Evolutionary conservation across 805 yeast genomes (phyloP).

Genomic region (Grigorovia jiainica): DNA sequence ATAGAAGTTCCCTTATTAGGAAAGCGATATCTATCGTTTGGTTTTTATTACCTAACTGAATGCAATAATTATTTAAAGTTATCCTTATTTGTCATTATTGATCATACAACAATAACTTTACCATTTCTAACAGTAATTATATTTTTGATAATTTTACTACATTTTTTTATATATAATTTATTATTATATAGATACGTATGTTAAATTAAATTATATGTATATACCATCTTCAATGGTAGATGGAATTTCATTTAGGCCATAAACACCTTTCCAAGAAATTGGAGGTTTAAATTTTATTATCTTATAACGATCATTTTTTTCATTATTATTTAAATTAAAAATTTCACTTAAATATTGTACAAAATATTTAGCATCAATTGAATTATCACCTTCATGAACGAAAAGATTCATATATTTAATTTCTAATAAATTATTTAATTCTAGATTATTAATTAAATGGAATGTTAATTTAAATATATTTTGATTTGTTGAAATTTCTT

Average conservation of each 20-base stretch:
- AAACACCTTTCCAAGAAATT: slow-evolving; percentile 74
- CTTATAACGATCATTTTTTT: slow-evolving; percentile 9
- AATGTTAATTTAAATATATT: slow-evolving; percentile 21
- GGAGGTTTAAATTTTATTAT: slow-evolving; percentile 42
- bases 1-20: too few relatives aligned
- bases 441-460: slow-evolving; percentile 18
- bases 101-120: too few relatives aligned
- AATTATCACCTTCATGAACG: slow-evolving; percentile 89
- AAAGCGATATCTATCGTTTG: too few relatives aligned
- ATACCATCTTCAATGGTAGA: slow-evolving; percentile 68
- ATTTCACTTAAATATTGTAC: slow-evolving; percentile 2
- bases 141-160: too few relatives aligned
- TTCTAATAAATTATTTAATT: slow-evolving; percentile 9
- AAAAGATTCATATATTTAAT: slow-evolving; percentile 42
- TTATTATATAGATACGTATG: not conserved
- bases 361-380: slow-evolving; percentile 46
- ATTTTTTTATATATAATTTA: not conserved
- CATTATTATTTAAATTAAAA: slow-evolving; percentile 10
- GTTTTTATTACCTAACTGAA: too few relatives aligned
- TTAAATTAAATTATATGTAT: slow-evolving; percentile 28
- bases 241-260: slow-evolving; percentile 65
- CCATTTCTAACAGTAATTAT: too few relatives aligned
- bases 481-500: slow-evolving; percentile 22
- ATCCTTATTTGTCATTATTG: too few relatives aligned
- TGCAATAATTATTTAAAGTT: too few relatives aligned